A percentile compares a stretch with the other conserved stretches of the same genome.
phyloP scores from a whole-genome alignment of 2,329 filamentous ascomycete genomes.

The Aureobasidium lini region DNA sequence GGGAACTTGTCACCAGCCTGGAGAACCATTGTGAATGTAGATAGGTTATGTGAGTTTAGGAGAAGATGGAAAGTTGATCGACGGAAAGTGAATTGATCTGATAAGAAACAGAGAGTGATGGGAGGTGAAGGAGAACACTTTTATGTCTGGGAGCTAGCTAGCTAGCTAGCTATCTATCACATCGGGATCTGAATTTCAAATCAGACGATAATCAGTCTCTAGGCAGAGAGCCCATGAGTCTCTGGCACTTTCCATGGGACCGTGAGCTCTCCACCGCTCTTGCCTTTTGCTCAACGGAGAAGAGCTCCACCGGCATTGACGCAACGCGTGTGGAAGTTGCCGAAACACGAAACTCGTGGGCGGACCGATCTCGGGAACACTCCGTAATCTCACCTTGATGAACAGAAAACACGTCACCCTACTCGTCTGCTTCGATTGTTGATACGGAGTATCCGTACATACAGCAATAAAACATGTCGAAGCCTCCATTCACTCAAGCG shows the following conservation, averaged over 20 bases:
- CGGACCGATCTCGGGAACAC: neutral
- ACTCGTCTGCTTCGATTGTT: neutral
- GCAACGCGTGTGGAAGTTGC: neutral
- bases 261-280: neutral
- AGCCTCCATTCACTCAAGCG: slow-evolving; percentile 69
- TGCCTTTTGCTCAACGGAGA: neutral
- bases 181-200: slow-evolving; percentile 4
- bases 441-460: too few species aligned
- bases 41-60: neutral
- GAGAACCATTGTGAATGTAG: slow-evolving; percentile 50
- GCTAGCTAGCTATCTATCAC: neutral
- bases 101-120: neutral
- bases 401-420: neutral
- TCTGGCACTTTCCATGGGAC: slow-evolving; percentile 12
- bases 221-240: neutral
- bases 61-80: neutral
- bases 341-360: neutral
- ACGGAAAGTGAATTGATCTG: neutral
- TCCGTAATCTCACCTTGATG: slow-evolving; percentile 6
- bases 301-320: slow-evolving; percentile 1
- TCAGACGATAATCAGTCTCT: neutral
- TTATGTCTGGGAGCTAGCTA: neutral
- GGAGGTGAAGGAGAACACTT: neutral
- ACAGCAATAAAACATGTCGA: slow-evolving; percentile 8
- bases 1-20: slow-evolving; percentile 81